Evolutionary conservation across 2,329 filamentous ascomycete genomes (phyloP), one percentile per base, ranked within the genome.

Genomic region (Nigrospora sphaerica): DNA sequence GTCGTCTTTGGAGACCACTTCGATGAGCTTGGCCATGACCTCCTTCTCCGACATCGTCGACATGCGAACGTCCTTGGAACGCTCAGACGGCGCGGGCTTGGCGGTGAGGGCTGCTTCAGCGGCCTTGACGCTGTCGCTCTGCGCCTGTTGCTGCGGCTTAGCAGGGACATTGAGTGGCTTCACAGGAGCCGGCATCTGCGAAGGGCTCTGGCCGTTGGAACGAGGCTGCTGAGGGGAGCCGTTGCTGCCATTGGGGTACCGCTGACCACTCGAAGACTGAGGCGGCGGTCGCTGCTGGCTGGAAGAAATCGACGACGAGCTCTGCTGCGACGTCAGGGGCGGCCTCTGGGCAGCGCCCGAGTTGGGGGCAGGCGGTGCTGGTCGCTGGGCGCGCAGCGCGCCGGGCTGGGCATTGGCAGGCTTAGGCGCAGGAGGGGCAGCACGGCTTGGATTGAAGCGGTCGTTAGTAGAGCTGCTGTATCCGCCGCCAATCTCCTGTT

Each of bases 41-140:
- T 98, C 92, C 53, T 79, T 86, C 69, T 98, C 93, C 11, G 88
- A 88, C 93, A 98, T 97, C 57, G 88, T 95, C 34, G 92, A 97
- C 90, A 98, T 96, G 62, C 93, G 89, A 42, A 93, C 89, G 68
- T 96, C 93, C 69, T 95, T 91, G 67, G 88, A 83, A 51, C 88
- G 83, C 58, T 90, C 83, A 31, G 82, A 67, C 3, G 83, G 67
- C 23, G 81, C 63, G 39, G 87, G 85, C 69, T 95, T 93, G 59
- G 92, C 85, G 14, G 87, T 92, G 46, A 97, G 77, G 11, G 90
- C 90, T 45, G 86, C 85, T 65, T 97, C 91, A 4, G 92, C 91
- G 58, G 91, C 88, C 71, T 93, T 95, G 55, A 95, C 81, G 31
- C 85, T 77, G 60, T 93, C 88, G 48, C 54, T 71, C 56, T 71